phyloP scores from a whole-genome alignment of 495 filamentous ascomycete species.

The Xylaria flabelliformis region DNA sequence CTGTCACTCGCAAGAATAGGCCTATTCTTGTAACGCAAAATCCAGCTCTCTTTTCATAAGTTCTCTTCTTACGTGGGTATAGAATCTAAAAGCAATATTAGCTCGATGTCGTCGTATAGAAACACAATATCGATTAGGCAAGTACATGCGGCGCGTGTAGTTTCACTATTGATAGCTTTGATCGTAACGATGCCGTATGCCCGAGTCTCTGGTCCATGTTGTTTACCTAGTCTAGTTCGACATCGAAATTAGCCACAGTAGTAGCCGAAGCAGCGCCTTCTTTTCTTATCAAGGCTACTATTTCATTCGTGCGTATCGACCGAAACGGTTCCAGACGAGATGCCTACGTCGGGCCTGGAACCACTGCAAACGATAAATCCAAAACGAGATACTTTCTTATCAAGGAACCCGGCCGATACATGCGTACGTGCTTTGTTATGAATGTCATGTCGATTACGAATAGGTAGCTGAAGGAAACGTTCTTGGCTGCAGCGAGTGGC shows the following conservation, averaged over 20 bases:
- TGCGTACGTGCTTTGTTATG: not conserved
- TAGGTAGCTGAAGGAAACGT: not conserved
- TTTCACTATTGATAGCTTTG: not conserved
- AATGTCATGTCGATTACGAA: not conserved
- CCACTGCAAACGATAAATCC: not conserved
- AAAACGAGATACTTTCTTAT: not conserved
- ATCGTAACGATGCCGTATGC: not conserved
- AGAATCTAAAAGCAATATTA: not conserved
- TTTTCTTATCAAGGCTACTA: not conserved
- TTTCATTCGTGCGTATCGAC: not conserved
- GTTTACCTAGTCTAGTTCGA: not conserved
- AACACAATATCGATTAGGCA: not conserved
- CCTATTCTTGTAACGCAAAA: no score
- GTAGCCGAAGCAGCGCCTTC: not conserved
- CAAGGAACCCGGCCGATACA: not conserved
- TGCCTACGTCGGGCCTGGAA: not conserved
- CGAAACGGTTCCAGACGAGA: not conserved
- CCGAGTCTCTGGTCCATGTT: not conserved
- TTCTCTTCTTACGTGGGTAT: no score
- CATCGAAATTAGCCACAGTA: not conserved
- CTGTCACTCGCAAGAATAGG: not conserved
- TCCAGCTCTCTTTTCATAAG: not conserved
- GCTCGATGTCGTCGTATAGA: not conserved
- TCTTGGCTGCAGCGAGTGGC: constrained; percentile 14
- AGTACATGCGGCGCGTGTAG: not conserved